phyloP scores from a whole-genome alignment of 2,329 filamentous ascomycete species.

The Epichloe sp. region DNA sequence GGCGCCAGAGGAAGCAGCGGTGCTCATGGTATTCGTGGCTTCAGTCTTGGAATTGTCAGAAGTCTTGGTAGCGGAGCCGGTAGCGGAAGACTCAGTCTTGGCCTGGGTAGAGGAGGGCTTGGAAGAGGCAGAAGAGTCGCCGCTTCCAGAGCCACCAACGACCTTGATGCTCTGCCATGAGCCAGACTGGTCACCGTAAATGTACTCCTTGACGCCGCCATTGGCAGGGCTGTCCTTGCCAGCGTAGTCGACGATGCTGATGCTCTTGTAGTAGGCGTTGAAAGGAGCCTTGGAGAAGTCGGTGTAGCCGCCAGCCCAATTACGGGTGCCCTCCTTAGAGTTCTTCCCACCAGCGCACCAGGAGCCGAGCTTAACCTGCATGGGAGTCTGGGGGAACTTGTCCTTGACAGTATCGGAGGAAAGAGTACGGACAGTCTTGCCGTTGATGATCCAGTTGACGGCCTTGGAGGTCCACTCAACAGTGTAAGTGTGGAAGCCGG shows the following conservation, averaged over 20 bases:
- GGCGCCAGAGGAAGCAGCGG: slow-evolving; percentile 8
- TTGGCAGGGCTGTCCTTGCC: slow-evolving; percentile 21
- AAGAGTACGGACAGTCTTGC: slow-evolving; percentile 46
- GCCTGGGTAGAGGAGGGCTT: slow-evolving; percentile 30
- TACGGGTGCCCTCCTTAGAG: slow-evolving; percentile 57
- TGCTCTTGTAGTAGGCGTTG: slow-evolving; percentile 30
- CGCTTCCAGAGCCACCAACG: slow-evolving; percentile 58
- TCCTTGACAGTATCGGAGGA: slow-evolving; percentile 42
- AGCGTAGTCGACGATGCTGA: slow-evolving; percentile 31
- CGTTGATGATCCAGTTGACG: slow-evolving; percentile 54
- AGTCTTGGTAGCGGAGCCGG: not conserved
- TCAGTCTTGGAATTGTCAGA: slow-evolving; percentile 1
- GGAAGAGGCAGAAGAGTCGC: slow-evolving; percentile 50
- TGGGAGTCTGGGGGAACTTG: slow-evolving; percentile 58
- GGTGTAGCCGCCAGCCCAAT: slow-evolving; percentile 50
- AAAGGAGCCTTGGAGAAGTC: slow-evolving; percentile 31
- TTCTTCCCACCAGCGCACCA: slow-evolving; percentile 47
- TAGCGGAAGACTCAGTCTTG: slow-evolving; percentile 30
- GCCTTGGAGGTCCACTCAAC: slow-evolving; percentile 54
- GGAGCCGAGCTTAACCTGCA: slow-evolving; percentile 56
- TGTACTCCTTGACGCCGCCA: slow-evolving; percentile 26
- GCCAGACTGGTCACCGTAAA: slow-evolving; percentile 28
- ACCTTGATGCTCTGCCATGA: slow-evolving; percentile 37
- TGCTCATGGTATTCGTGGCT: slow-evolving; percentile 10
- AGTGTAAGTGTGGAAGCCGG: slow-evolving; percentile 49